These are phyloP conservation scores for Blastomyces parvus DNA, from an alignment of 2,329 filamentous ascomycete genomes.

Conservation along the genomic window DNA sequence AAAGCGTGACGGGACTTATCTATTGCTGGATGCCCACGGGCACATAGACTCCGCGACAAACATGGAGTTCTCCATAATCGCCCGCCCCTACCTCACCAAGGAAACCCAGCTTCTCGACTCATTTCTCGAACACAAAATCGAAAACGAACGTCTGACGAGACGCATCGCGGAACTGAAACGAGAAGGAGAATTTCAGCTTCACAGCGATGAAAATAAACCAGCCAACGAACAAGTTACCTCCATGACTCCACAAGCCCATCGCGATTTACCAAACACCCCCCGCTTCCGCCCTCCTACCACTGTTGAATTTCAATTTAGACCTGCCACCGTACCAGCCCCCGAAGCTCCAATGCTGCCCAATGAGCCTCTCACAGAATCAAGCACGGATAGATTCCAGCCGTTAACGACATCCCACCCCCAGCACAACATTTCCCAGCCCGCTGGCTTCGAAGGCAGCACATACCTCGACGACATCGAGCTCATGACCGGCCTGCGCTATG, in stretches of 20 bases:
- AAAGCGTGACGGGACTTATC: conserved; percentile 62
- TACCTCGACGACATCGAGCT: conserved; percentile 87
- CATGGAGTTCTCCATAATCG: conserved; percentile 79
- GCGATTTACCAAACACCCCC: conserved; percentile 13
- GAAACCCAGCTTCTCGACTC: conserved; percentile 79
- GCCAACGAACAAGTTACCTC: conserved; percentile 42
- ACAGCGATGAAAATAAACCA: conserved; percentile 51
- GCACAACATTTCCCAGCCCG: conserved; percentile 51
- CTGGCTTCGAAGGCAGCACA: conserved; percentile 63
- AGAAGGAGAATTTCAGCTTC: conserved; percentile 68
- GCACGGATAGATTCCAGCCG: not conserved
- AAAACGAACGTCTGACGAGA: conserved; percentile 78
- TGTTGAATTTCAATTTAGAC: not conserved
- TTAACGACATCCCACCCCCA: not conserved
- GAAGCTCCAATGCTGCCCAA: not conserved
- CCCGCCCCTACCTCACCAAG: conserved; percentile 78
- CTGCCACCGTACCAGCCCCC: not conserved
- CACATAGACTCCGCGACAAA: conserved; percentile 77
- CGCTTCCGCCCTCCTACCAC: not conserved
- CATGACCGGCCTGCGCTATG: conserved; percentile 78
- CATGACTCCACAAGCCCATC: conserved; percentile 24
- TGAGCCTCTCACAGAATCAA: not conserved
- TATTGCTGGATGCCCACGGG: conserved; percentile 83
- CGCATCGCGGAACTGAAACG: conserved; percentile 74
- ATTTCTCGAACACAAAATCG: conserved; percentile 92